These are phyloP conservation scores for Alternaria alternata DNA, from an alignment of 2,329 filamentous ascomycete genomes.

Conservation along the genomic window DNA sequence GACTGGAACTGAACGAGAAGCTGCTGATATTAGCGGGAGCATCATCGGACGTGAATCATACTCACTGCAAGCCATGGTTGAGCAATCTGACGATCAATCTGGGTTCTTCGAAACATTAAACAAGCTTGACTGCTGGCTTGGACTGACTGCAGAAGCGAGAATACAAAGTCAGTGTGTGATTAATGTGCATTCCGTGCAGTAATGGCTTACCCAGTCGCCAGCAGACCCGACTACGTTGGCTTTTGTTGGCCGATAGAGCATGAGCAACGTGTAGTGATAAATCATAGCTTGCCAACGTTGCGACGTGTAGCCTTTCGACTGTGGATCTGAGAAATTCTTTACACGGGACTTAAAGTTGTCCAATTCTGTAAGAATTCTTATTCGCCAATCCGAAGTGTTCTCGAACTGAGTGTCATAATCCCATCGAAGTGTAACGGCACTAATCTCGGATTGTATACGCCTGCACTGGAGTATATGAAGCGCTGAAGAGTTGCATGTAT, in stretches of 20 bases:
- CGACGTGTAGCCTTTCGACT: conserved; percentile 30
- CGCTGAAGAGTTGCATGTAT: conserved; percentile 25
- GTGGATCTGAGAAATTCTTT: conserved; percentile 26
- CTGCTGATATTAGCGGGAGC: conserved; percentile 11
- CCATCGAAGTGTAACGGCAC: conserved; percentile 23
- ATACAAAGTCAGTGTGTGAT: background rate
- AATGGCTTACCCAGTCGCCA: conserved; percentile 20
- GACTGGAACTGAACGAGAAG: conserved; percentile 43
- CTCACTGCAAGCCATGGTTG: conserved; percentile 33
- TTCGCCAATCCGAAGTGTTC: conserved; percentile 23
- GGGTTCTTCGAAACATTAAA: conserved; percentile 28
- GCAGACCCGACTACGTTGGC: conserved; percentile 23
- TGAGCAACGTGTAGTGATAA: conserved; percentile 29
- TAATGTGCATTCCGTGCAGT: background rate
- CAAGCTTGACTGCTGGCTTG: conserved; percentile 31
- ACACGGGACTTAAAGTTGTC: conserved; percentile 27
- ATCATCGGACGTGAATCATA: background rate
- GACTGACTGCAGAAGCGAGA: conserved; percentile 10
- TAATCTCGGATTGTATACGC: conserved; percentile 31
- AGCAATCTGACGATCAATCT: conserved; percentile 31
- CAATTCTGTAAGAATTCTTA: conserved; percentile 25
- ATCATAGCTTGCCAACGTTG: conserved; percentile 33
- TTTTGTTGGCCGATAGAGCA: conserved; percentile 28
- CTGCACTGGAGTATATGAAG: conserved; percentile 30
- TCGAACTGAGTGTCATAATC: conserved; percentile 24